A percentile compares a stretch with the other conserved stretches of the same genome.
These are phyloP conservation scores for Danielia oregonensis DNA, from an alignment of 805 yeast species.

Conservation along the genomic window DNA sequence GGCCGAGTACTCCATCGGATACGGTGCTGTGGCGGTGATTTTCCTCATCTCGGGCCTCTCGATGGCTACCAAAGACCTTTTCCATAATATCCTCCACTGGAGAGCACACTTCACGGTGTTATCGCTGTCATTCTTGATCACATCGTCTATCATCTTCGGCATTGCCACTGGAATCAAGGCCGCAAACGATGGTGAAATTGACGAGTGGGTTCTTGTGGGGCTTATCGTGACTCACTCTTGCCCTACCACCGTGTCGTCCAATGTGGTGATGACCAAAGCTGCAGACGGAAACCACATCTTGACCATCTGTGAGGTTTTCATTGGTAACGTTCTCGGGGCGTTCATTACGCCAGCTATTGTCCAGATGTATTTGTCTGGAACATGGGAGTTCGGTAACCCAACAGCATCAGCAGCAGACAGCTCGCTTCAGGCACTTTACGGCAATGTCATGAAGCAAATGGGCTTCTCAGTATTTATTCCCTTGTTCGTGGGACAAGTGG, in stretches of 20 bases:
- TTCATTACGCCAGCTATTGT: constrained; percentile 82
- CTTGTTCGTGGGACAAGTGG: constrained; percentile 79
- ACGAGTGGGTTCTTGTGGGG: constrained; percentile 77
- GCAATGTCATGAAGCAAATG: constrained; percentile 79
- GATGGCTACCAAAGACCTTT: constrained; percentile 61
- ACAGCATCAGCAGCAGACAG: constrained; percentile 38
- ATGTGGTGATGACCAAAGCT: constrained; percentile 84
- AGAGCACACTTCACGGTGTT: constrained; percentile 76
- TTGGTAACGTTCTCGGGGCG: constrained; percentile 83
- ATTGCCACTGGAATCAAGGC: constrained; percentile 61
- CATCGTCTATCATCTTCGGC: constrained; percentile 70
- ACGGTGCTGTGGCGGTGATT: constrained; percentile 84
- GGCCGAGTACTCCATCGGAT: constrained; percentile 74
- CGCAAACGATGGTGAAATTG: constrained; percentile 55
- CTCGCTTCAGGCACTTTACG: constrained; percentile 56
- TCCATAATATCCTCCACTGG: constrained; percentile 70
- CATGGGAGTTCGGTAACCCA: constrained; percentile 81
- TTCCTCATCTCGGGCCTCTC: constrained; percentile 79
- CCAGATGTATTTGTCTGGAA: constrained; percentile 59
- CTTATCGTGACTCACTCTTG: constrained; percentile 79
- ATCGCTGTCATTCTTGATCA: constrained; percentile 64
- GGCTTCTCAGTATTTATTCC: constrained; percentile 85
- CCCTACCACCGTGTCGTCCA: constrained; percentile 90
- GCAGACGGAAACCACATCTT: constrained; percentile 82
- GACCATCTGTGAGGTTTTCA: constrained; percentile 78